Percentiles rank a stretch among this genome's conserved stretches.
phyloP scores from a whole-genome alignment of 805 yeast species.

The Suhomyces emberorum region DNA sequence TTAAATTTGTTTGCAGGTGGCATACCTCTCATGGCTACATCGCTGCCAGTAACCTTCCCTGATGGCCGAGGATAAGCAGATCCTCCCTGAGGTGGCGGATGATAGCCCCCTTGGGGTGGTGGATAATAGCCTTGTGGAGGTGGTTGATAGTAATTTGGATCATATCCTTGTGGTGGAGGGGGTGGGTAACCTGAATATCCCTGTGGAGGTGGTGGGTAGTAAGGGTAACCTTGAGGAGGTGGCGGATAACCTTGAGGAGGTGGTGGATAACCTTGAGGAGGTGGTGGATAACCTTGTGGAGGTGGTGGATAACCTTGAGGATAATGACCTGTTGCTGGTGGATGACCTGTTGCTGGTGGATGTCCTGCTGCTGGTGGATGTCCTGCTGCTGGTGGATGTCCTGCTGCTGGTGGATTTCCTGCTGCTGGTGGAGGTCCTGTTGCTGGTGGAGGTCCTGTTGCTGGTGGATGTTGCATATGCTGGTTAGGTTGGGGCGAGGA shows the following conservation, averaged over 20 bases:
- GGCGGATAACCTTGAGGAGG: conserved; percentile 6
- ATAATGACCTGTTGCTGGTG: not conserved
- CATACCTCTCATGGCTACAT: conserved; percentile 43
- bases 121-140: conserved; percentile 12
- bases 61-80: conserved; percentile 2
- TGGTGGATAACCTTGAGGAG: conserved; percentile 11
- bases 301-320: conserved; percentile 8
- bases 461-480: conserved; percentile 9
- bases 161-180: conserved; percentile 8
- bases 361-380: no score
- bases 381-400: no score
- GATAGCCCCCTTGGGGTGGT: conserved; percentile 12
- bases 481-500: conserved; percentile 7
- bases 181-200: conserved; percentile 12
- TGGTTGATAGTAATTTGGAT: conserved; percentile 8
- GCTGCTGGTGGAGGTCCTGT: conserved; percentile 9
- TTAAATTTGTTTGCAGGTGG: conserved; percentile 41
- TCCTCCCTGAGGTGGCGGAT: conserved; percentile 11
- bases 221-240: conserved; percentile 9
- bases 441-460: conserved; percentile 12
- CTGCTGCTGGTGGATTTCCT: no score
- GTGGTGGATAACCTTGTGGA: conserved; percentile 3
- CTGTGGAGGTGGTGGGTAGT: conserved; percentile 11
- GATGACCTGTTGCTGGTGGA: no score
- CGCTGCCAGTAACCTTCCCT: conserved; percentile 33